These are phyloP conservation scores for Neofusicoccum laricinum DNA, from an alignment of 2,329 filamentous ascomycete genomes.

Conservation along the genomic window DNA sequence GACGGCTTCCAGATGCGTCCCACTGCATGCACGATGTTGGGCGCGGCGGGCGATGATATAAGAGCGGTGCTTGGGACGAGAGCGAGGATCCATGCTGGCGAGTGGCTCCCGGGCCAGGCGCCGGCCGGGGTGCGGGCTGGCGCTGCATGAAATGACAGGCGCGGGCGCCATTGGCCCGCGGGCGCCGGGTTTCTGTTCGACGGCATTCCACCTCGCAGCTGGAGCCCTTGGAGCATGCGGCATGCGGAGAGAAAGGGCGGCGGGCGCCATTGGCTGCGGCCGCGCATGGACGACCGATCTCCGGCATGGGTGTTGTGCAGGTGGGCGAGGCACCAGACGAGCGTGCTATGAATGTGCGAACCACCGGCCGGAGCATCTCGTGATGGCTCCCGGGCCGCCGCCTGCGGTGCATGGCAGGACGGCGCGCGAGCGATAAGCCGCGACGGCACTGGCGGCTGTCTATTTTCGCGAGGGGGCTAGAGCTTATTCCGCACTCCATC, in stretches of 20 bases:
- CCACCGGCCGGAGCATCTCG: neutral
- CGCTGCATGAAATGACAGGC: slow-evolving; percentile 7
- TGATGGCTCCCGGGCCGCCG: neutral
- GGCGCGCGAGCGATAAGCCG: neutral
- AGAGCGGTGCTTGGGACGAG: neutral
- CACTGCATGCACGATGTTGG: neutral
- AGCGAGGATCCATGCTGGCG: neutral
- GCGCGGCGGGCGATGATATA: neutral
- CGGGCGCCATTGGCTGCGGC: neutral
- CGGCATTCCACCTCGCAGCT: slow-evolving; percentile 3
- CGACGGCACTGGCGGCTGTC: slow-evolving; percentile 4
- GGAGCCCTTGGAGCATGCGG: neutral
- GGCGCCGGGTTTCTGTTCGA: neutral
- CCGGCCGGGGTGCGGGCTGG: neutral
- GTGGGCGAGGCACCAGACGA: neutral
- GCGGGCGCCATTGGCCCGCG: neutral
- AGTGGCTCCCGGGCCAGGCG: neutral
- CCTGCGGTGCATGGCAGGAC: neutral
- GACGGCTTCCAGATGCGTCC: neutral
- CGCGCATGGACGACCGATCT: neutral
- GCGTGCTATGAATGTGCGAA: too few relatives aligned
- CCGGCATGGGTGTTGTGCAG: neutral
- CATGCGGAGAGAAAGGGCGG: neutral
- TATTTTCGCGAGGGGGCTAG: neutral
- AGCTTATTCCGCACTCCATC: slow-evolving; percentile 12